These are phyloP conservation scores for Favolaschia claudopus DNA, from an alignment of 768 basidiomycete species.

Conservation along the genomic window DNA sequence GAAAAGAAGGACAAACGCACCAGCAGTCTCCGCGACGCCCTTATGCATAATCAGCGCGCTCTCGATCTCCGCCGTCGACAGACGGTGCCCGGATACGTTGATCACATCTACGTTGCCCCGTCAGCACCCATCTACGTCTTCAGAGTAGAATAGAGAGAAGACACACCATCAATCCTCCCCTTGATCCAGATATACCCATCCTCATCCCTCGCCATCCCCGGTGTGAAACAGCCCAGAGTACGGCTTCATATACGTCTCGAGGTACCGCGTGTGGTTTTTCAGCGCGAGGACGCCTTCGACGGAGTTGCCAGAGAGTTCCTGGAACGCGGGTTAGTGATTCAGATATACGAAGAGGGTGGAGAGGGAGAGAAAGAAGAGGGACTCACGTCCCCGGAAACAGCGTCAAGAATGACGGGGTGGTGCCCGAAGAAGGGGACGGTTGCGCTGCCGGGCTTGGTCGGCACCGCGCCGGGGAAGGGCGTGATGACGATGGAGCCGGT, in stretches of 20 bases:
- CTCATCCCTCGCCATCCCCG: conserved; percentile 95
- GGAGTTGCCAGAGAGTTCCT: conserved; percentile 77
- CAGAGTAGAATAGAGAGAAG: conserved; percentile 7
- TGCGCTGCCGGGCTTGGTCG: conserved; percentile 95
- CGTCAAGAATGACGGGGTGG: conserved; percentile 86
- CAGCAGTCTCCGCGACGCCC: conserved; percentile 95
- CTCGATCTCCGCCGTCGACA: conserved; percentile 98
- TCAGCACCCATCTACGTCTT: background rate
- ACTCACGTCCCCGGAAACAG: conserved; percentile 72
- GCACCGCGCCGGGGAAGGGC: conserved; percentile 94
- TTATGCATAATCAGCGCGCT: conserved; percentile 93
- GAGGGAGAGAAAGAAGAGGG: too few relatives aligned
- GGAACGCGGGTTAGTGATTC: too few relatives aligned
- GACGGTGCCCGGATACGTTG: conserved; percentile 96
- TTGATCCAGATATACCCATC: conserved; percentile 99
- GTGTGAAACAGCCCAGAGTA: conserved; percentile 95
- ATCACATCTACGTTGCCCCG: conserved; percentile 75
- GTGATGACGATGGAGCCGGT: conserved; percentile 96
- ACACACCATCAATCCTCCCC: conserved; percentile 89
- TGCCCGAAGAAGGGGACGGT: conserved; percentile 99
- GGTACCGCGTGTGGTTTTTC: conserved; percentile 87
- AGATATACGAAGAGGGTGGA: background rate
- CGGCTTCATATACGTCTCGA: conserved; percentile 66
- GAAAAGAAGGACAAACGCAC: conserved; percentile 36
- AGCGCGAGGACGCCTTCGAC: conserved; percentile 93